Base-by-base conservation (phyloP, 1,284 basidiomycete genomes). In the Ustilago nuda region DNA sequence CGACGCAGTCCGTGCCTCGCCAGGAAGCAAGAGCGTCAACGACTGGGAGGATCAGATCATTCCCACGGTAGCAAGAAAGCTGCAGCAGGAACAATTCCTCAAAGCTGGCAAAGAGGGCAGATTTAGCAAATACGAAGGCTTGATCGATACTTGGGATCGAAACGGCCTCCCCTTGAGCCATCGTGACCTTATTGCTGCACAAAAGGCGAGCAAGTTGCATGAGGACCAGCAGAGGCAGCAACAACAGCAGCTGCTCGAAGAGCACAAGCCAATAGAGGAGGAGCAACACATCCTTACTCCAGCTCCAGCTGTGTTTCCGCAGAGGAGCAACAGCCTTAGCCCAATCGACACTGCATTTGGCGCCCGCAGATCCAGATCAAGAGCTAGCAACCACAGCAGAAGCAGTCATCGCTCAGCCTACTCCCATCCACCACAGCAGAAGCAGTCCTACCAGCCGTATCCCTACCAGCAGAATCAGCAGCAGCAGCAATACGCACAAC, bases 71-170 rank as follows among this genome's bases (percentile, higher is more conserved):
- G 80, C 80, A 33, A 50, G 72, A 7, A 69, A 73, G 58, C 19
- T 83, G 55, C 78, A 76, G 50, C 81, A 83, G 59, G 63, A 83
- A 58, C 65, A 69, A 17, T 63, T 83, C 23, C 23, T 27, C 23
- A 27, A 27, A 27, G 23, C 23, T 27, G 23, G 23, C 60, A 69
- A 63, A 19, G 62, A 60, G 32, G 68, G 72, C 4, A 54, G 65
- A 32, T 56, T 80, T 3, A 70, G 68, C 52, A 58, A 66, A 30
- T 72, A 77, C 53, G 81, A 82, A 30, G 78, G 70, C 1, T 52
- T 83, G 39, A 82, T 83, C 51, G 81, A 83, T 43, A 76, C 76
- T 7, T 83, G 81, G 81, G 81, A 83, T 55, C 56, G 63, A 39
- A 69, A 79, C 43, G 81, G 81, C 0, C 30, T 77, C 27, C 81